Evolutionary conservation across 257 asterid genomes (phyloP).

Genomic region (Ophiorrhiza pumila): DNA sequence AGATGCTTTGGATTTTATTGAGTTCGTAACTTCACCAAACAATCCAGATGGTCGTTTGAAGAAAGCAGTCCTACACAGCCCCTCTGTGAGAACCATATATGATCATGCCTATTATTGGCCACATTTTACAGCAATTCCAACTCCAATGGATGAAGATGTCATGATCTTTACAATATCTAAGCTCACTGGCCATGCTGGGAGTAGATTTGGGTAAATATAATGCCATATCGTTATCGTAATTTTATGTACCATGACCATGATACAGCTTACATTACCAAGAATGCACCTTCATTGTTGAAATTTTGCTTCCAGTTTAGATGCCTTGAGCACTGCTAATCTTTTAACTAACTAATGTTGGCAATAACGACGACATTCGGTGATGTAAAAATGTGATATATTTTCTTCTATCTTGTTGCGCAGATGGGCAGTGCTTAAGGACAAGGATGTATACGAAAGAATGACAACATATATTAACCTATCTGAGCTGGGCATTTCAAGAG

Average conservation of each 20-base stretch:
- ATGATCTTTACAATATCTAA: conserved; percentile 67
- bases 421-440: conserved; percentile 69
- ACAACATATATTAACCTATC: conserved; percentile 8
- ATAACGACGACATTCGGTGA: too few species aligned
- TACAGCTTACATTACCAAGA: neutral
- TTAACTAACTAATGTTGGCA: too few species aligned
- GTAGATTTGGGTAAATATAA: conserved; percentile 56
- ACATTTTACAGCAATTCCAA: conserved; percentile 62
- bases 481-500: conserved; percentile 59
- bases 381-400: neutral
- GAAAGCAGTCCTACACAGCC: conserved; percentile 38
- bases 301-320: too few species aligned
- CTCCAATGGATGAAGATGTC: conserved; percentile 63
- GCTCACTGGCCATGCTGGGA: conserved; percentile 88
- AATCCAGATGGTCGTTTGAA: conserved; percentile 60
- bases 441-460: conserved; percentile 46
- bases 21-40: conserved; percentile 73
- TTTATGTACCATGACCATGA: neutral
- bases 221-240: neutral
- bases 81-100: conserved; percentile 32
- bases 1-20: conserved; percentile 35
- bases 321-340: too few species aligned
- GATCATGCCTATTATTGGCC: conserved; percentile 89
- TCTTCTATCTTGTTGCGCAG: conserved; percentile 23
- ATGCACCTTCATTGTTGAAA: neutral